Evolutionary conservation across 176 grass and related monocot species (phyloP).

Genomic region (Ensete glaucum): DNA sequence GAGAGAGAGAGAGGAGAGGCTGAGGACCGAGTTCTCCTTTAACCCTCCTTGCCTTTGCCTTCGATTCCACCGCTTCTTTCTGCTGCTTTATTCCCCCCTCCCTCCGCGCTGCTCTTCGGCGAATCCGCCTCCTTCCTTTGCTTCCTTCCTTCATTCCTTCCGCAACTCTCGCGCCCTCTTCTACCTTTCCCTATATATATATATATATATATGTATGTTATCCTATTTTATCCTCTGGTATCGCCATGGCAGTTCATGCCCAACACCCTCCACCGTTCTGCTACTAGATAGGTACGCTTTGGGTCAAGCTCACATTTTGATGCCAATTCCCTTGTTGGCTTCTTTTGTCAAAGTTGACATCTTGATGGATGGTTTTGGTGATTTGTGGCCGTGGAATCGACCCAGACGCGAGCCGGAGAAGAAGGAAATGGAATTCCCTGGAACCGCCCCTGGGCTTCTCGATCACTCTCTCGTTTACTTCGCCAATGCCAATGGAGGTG

Average conservation of each 20-base stretch:
- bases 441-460: constrained; percentile 1
- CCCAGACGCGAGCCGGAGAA: constrained; percentile 51
- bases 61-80: no score
- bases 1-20: no score
- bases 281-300: neutral
- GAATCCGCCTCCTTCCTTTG: no score
- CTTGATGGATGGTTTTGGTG: neutral
- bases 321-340: neutral
- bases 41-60: no score
- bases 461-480: constrained; percentile 26
- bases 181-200: neutral
- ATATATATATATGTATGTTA: neutral
- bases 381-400: constrained; percentile 7
- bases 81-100: no score
- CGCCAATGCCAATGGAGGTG: constrained; percentile 22
- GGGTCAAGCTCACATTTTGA: neutral
- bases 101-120: no score
- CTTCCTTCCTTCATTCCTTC: no score
- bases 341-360: neutral
- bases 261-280: neutral
- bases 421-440: constrained; percentile 39
- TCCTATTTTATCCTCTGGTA: neutral
- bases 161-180: neutral
- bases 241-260: neutral
- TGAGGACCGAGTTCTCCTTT: no score